Percentiles rank a stretch among this genome's conserved stretches.
Conservation (phyloP, 2,329 filamentous ascomycete species). For the Taxawa tesnikishii region DNA sequence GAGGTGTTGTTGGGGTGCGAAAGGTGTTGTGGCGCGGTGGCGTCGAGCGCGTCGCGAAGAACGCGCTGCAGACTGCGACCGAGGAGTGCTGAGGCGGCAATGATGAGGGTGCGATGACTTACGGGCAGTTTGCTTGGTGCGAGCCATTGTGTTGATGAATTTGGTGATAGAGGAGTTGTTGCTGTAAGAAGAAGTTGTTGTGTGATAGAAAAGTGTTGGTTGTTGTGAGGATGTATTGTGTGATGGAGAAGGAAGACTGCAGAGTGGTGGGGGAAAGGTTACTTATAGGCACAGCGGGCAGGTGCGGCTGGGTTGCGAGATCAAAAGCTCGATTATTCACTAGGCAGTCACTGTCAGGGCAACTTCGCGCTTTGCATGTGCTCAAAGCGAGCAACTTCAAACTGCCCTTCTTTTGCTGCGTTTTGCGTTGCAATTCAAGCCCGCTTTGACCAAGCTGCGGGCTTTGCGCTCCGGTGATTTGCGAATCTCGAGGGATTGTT, state of each 20-base stretch:
- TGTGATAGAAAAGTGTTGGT: conserved; percentile 15
- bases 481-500: too few species aligned
- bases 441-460: too few species aligned
- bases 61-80: conserved; percentile 6
- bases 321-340: too few species aligned
- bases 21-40: conserved; percentile 1
- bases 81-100: conserved; percentile 8
- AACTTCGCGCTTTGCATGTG: too few species aligned
- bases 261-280: conserved; percentile 10
- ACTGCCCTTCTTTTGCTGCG: background rate
- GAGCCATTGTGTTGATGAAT: too few species aligned
- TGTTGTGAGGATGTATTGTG: conserved; percentile 13
- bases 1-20: conserved; percentile 8
- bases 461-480: too few species aligned
- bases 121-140: conserved; percentile 45
- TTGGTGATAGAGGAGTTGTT: conserved; percentile 14
- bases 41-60: conserved; percentile 5
- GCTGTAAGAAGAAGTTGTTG: conserved; percentile 14
- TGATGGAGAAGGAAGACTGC: conserved; percentile 10
- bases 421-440: too few species aligned
- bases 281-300: conserved; percentile 11
- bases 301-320: conserved; percentile 7
- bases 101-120: conserved; percentile 22
- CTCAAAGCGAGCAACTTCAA: too few species aligned
- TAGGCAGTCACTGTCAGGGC: too few species aligned